phyloP scores from a whole-genome alignment of 169 alveolate species.

The Fabrea salina region DNA sequence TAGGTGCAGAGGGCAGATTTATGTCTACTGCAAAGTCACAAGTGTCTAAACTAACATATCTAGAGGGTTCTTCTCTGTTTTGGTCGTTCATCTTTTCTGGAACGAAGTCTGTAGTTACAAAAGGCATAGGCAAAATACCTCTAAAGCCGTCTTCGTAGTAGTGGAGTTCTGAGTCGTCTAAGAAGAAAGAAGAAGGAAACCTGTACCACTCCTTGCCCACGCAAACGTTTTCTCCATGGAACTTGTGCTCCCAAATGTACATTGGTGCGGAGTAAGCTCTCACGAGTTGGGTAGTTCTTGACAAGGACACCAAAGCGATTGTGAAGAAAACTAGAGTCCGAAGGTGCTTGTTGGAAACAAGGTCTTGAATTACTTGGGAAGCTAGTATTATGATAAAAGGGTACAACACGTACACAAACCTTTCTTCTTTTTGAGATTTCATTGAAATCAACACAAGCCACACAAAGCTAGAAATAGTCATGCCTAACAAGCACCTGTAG shows the following conservation, averaged over 20 bases:
- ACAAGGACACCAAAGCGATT: neutral
- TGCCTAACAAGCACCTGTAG: neutral
- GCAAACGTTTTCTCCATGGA: neutral
- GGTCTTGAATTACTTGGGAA: neutral
- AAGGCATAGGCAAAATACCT: conserved; percentile 12
- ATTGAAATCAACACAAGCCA: conserved; percentile 3
- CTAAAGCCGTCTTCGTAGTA: neutral
- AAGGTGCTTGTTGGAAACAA: neutral
- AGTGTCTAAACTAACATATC: neutral
- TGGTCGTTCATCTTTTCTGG: neutral
- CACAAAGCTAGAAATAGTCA: neutral
- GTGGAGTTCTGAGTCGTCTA: neutral
- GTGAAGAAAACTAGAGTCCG: neutral
- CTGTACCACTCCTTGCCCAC: conserved; percentile 21
- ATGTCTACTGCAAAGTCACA: conserved; percentile 24
- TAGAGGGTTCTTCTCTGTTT: neutral
- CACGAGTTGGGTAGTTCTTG: neutral
- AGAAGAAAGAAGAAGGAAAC: conserved; percentile 8
- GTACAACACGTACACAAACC: conserved; percentile 24
- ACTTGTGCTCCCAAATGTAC: neutral
- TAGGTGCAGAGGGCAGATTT: neutral
- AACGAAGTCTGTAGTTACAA: neutral
- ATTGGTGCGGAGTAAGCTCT: neutral
- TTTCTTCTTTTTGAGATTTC: conserved; percentile 27
- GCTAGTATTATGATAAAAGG: neutral